Base-by-base conservation (phyloP, 257 asterid species). In the Nicotiana obtusifolia region DNA sequence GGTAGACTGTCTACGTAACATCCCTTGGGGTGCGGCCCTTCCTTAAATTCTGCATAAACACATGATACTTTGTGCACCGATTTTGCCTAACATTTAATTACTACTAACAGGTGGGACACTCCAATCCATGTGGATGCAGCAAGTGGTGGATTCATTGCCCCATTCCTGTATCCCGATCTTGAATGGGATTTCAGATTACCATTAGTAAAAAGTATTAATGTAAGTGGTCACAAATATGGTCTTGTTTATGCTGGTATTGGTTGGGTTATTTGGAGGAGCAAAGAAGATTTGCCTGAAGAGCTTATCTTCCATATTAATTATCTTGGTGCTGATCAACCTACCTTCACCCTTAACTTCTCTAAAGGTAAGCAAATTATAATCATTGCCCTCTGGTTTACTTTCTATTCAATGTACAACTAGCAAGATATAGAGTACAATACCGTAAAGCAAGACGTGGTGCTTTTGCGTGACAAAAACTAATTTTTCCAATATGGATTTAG, bases 121-220 rank as follows among this genome's bases (percentile, higher is more conserved):
- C 84, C 87, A 20, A 86, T 86, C n/a, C 89, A 86, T 71, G 89
- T 86, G 37, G 89, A 66, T 83, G 86, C 87, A 33, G 86, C 84
- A 9, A 83, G 86, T 73, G 86, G 86, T 33, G 86, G 86, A 35
- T 83, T 83, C 20, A 80, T 83, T 71, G 87, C 87, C 10, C 89
- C 89, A 30, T 86, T 86, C 53, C 35, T 86, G 0, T 86, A 84
- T 82, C 87, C 89, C 20, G 89, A 86, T 15, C 66, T 86, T 53
- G 89, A 83, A 64, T 86, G 89, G 89, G 89, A 86, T 26, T 86
- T 86, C 75, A 61, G 89, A 80, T 52, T 86, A 13, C 87, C 87
- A 71, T 52, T 78, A 15, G 88, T 86, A 19, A 86, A 83, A 68
- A 86, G 88, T 56, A 83, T 86, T 28, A 86, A 86, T 73, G 88